Evolutionary conservation across 495 filamentous ascomycete species (phyloP), one percentile per base, ranked within the genome.

Genomic region (Cercophora newfieldiana): DNA sequence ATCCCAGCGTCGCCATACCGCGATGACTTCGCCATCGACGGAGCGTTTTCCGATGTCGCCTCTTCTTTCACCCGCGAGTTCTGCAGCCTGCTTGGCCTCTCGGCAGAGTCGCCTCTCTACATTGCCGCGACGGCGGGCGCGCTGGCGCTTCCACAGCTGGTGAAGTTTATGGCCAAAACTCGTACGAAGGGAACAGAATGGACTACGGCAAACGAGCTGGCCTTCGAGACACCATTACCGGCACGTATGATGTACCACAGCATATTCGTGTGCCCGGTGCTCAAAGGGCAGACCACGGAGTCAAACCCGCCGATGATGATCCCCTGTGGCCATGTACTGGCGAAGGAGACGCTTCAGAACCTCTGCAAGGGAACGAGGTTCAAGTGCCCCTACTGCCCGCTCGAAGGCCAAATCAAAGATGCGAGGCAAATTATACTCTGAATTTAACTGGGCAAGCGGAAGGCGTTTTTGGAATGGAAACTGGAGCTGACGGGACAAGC

Each of bases 331-430:
- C 95, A 99, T 75, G 94, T 98, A 29, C 88, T 99, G 61, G 91
- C 92, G 19, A 85, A 89, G 62, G 94, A 97, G 77, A 91, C 88
- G 6, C 78, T 99, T 55, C 84, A 87, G 65, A 84, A 86, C 61
- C 75, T 97, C 44, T 89, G 88, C 57, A 97, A 95, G 79, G 89
- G 91, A 0, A 85, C 78, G 33, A 77, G 89, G 56, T 91, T 97
- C 81, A 99, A 98, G 75, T 99, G 95, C 69, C 96, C 95, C 0
- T 99, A 99, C 72, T 99, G 95, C 74, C 95, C 95, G 3, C 87
- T 78, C 59, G 96, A 98, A 78, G 92, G 90, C 66, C 82, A 86
- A 69, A 77, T 89, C 25, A 85, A 83, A 61, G 91, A 97, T 53
- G 92, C 93, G 10, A 87, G 81, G 72, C 87, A 90, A 73, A 89